Evolutionary conservation across 148 eudicot genomes (phyloP), one percentile per base, ranked within the genome.

Genomic region (Talinum fruticosum): DNA sequence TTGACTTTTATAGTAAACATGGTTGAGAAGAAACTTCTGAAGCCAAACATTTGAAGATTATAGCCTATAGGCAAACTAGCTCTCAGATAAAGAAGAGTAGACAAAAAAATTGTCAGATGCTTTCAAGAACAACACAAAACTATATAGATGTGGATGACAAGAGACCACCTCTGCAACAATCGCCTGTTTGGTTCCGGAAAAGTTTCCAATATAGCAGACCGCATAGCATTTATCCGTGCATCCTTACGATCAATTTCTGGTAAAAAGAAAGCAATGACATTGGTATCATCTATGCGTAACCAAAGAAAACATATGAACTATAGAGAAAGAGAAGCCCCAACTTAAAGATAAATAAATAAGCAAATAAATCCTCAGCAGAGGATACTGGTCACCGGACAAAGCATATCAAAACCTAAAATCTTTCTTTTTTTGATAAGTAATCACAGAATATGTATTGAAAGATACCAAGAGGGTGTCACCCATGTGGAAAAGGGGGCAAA

Each of bases 181-280:
- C 99, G 89, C 82, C 98, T 86, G 79, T 96, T 96, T 37, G 99
- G 99, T 79, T 96, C 99, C 69, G 99, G 99, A 85, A 96, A 93
- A 26, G 95, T 89, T 81, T 96, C 99, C 81, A 85, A 29, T 81
- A 96, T 89, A 24, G 99, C 97, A 47, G 97, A 90, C 59, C 91
- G 90, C 93, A 93, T 88, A 36, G 92, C 93, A 83, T 83, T 90
- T 36, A 91, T 84, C 73, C 97, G 93, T 78, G 95, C 88, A 71
- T 93, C 98, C 88, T 90, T 96, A 37, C 84, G 83, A 61, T 93
- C 98, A 79, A 91, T 88, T 89, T 86, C 98, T 96, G 76, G 62
- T 1, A 23, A 61, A 82, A 66, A 41, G 72, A 79, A 79, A 77
- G 66, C 70, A 80, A 64, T 21, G 69, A 54, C 13, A 74, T 73